phyloP scores from a whole-genome alignment of 1,284 basidiomycete genomes.

The Cutaneotrichosporon cutaneum region DNA sequence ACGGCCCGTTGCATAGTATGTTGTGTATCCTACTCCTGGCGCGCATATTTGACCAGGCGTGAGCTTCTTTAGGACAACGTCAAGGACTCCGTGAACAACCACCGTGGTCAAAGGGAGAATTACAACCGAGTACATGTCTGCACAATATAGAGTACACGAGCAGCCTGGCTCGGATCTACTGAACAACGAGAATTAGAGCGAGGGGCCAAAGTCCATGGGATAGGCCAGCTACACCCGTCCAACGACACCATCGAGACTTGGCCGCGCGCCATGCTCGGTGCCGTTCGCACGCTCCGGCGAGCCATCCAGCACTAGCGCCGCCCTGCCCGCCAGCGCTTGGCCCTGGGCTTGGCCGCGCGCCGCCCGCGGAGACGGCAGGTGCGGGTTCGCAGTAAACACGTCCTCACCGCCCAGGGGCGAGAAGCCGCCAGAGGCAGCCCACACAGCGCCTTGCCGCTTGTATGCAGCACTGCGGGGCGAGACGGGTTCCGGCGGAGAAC shows the following conservation, averaged over 20 bases:
- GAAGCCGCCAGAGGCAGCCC: constrained; percentile 1
- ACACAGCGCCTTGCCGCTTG: constrained; percentile 8
- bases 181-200: too few relatives aligned
- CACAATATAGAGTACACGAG: too few relatives aligned
- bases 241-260: too few relatives aligned
- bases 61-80: too few relatives aligned
- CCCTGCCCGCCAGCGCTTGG: background rate
- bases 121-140: too few relatives aligned
- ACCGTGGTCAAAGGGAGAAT: too few relatives aligned
- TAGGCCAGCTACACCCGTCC: too few relatives aligned
- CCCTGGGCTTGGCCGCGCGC: background rate
- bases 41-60: too few relatives aligned
- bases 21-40: background rate
- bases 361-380: background rate
- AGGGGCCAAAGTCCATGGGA: too few relatives aligned
- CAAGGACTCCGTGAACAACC: too few relatives aligned
- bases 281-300: background rate
- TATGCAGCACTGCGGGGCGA: constrained; percentile 4
- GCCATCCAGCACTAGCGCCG: too few relatives aligned
- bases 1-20: background rate
- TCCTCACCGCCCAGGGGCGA: background rate
- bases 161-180: too few relatives aligned
- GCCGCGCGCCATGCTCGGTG: background rate
- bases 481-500: background rate
- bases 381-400: background rate